Evolutionary conservation across 2,329 filamentous ascomycete genomes (phyloP).

Genomic region (Hymenoscyphus linearis): DNA sequence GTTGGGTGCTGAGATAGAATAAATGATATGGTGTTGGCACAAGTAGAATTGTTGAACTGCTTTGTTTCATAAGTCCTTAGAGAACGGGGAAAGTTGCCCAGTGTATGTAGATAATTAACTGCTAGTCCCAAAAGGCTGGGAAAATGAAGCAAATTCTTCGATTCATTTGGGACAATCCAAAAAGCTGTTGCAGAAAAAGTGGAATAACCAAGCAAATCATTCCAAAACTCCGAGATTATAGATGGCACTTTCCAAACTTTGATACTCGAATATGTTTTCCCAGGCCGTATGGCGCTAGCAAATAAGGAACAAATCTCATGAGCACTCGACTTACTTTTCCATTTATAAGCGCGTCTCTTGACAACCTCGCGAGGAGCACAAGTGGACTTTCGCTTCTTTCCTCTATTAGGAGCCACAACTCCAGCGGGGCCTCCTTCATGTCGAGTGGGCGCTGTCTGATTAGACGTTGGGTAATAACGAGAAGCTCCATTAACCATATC

Average conservation of each 20-base stretch:
- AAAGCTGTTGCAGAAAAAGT: background rate
- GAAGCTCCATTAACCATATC: background rate
- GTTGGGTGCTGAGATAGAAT: background rate
- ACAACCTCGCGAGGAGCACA: background rate
- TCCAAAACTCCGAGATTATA: background rate
- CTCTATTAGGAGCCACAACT: background rate
- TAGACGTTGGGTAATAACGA: background rate
- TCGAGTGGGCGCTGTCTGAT: background rate
- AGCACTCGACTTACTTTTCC: background rate
- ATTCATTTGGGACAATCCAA: background rate
- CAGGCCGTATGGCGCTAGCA: background rate
- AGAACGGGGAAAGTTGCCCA: background rate
- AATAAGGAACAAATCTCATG: background rate
- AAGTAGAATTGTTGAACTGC: background rate
- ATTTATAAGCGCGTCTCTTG: background rate
- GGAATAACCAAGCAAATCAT: background rate
- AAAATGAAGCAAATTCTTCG: background rate
- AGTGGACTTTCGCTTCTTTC: background rate
- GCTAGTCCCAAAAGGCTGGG: background rate
- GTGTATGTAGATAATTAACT: background rate
- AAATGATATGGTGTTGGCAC: background rate
- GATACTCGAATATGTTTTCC: background rate
- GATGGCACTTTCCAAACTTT: background rate
- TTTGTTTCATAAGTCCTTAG: background rate
- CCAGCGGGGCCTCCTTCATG: background rate